Base-by-base conservation (phyloP, 148 eudicot species). In the Persicaria tinctoria region DNA sequence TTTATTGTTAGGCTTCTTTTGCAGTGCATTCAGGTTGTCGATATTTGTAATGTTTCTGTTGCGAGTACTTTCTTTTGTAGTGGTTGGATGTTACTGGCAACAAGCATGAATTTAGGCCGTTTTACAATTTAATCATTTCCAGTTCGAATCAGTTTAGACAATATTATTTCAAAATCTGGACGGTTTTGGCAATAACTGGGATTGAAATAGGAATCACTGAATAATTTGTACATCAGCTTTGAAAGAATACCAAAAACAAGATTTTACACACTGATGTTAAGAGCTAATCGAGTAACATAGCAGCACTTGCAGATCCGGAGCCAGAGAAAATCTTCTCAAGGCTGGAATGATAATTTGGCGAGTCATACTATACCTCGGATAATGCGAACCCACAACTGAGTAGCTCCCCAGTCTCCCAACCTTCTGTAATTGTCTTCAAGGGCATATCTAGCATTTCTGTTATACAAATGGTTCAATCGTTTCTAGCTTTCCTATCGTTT, bases 381-480 rank as follows among this genome's bases (percentile, higher is more conserved):
- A 79, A 51, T 32, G 83, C 82, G 76, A 86, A 92, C 56, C 93
- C 95, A 78, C 92, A 92, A n/a, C 82, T 80, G 80, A 86, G 80
- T 81, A 95, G 84, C 73, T 95, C 93, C 79, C 92, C 97, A 76
- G 79, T 83, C 87, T 95, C 98, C 97, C 97, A 95, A 13, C 90
- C 80, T 76, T 83, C 85, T 20, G 96, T 95, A 56, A 95, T 87
- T 70, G 92, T 92, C 84, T 87, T 92, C 81, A 95, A 76, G 27
- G 98, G 89, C 93, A 92, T 89, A 83, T 92, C 98, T 79, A 95
- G 75, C 72, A 95, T 82, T 79, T 95, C 98, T 72, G n/a, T 72
- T 72, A 74, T 48, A 12, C 8, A 72, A 48, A 46, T 14, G 4
- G 9, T 1, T 38, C 13, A 51, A 73, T 55, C 47, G 13, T 41